Evolutionary conservation across 2,329 filamentous ascomycete genomes (phyloP), one percentile per base, ranked within the genome.

Genomic region (Neoarthrinium moseri): DNA sequence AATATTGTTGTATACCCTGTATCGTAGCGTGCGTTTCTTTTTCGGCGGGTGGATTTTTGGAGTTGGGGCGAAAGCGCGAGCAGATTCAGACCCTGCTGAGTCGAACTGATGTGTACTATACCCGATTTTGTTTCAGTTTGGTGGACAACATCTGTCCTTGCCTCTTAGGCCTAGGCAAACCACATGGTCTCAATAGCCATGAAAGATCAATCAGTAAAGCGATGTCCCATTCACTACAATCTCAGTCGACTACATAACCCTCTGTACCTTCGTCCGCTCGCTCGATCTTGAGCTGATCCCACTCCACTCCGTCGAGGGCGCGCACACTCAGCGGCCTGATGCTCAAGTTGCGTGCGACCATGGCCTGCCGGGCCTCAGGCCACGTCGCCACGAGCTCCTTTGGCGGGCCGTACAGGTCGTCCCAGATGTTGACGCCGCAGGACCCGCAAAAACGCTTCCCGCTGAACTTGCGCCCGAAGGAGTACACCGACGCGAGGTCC

Each of bases 261-360:
- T 43, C 40, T 10, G 40, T 43, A 12, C 40, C 40, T 20, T 43
- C 40, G 21, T 43, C 40, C 6, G 4, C 13, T 15, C 30, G 20
- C 18, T 43, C 10, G 18, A 43, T 18, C 26, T 43, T 10, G 27
- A 43, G 10, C 6, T 23, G 27, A 21, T 22, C 40, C 27, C 27
- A 34, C 8, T 43, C 40, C 12, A 34, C 40, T 11, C 11, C 26
- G 8, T 43, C 40, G 10, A 34, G 27, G 10, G n/a, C 27, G 17
- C 40, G 40, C 26, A 43, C 40, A 18, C 34, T 43, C 13, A 43
- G 29, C 10, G 40, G 40, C 40, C 34, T 20, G 11, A 43, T 18
- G 6, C 34, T 18, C 11, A 43, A 7, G 15, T 33, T 43, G n/a
- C 21, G 23, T 24, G 13, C 24, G 10, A 41, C 38, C 38, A 41